phyloP scores from a whole-genome alignment of 2,329 filamentous ascomycete genomes.

The Penicillium sp. region DNA sequence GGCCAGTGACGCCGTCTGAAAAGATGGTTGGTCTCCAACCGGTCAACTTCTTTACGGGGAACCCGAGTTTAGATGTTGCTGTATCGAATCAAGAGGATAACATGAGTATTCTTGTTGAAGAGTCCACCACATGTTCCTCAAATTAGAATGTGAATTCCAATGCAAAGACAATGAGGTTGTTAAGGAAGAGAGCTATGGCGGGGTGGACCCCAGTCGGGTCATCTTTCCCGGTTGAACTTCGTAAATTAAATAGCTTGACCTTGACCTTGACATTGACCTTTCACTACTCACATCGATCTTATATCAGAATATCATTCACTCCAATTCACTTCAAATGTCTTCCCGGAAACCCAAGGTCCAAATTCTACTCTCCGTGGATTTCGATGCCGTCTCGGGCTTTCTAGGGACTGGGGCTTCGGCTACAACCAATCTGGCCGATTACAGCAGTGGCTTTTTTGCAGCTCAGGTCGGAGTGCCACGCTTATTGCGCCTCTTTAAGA shows the following conservation, averaged over 20 bases:
- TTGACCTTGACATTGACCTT: not conserved
- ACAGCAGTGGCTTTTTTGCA: constrained; percentile 48
- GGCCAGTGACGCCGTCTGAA: too few species aligned
- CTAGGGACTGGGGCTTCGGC: constrained; percentile 48
- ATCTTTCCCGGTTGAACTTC: not conserved
- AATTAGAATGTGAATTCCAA: not conserved
- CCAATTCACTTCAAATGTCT: not conserved
- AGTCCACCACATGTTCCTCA: not conserved
- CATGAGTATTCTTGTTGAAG: not conserved
- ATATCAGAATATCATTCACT: not conserved
- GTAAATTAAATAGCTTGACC: not conserved
- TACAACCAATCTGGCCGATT: constrained; percentile 49
- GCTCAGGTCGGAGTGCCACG: constrained; percentile 50
- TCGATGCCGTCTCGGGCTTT: constrained; percentile 54
- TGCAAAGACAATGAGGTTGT: not conserved
- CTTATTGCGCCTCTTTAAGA: constrained; percentile 47
- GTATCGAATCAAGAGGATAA: too few species aligned
- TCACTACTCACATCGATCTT: not conserved
- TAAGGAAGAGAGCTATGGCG: not conserved
- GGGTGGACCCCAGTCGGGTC: constrained; percentile 3
- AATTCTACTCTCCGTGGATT: constrained; percentile 39
- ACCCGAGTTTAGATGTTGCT: too few species aligned
- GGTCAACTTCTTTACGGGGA: too few species aligned
- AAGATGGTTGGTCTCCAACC: too few species aligned
- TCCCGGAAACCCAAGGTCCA: constrained; percentile 11